Evolutionary conservation across 345 rosid species (phyloP).

Genomic region (Syzygium aqueum): DNA sequence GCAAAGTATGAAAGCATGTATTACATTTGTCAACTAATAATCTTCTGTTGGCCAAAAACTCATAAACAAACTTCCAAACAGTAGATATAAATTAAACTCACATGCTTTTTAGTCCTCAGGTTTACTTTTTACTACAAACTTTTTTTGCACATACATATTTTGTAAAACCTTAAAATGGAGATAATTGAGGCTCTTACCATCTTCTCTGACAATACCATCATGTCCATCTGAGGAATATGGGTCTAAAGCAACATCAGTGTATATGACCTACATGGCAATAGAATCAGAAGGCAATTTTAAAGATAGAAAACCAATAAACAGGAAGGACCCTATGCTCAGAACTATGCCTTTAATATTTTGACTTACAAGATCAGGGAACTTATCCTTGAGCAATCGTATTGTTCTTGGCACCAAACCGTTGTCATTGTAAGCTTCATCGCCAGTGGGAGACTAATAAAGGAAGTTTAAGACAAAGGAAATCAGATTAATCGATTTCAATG

Average conservation of each 20-base stretch:
- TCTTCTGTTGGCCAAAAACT: not conserved
- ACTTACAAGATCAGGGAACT: conserved; percentile 81
- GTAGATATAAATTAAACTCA: not conserved
- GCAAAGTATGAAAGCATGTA: not conserved
- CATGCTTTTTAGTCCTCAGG: not conserved
- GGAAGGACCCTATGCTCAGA: not conserved
- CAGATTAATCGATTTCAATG: conserved; percentile 1
- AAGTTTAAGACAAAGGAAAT: not conserved
- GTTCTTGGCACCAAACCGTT: conserved; percentile 85
- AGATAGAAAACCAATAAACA: not conserved
- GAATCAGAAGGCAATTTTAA: not conserved
- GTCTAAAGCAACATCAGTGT: conserved; percentile 88
- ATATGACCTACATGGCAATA: conserved; percentile 46
- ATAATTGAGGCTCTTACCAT: conserved; percentile 34
- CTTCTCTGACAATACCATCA: conserved; percentile 88
- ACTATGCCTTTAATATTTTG: not conserved
- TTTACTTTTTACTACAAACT: not conserved
- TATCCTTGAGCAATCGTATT: conserved; percentile 67
- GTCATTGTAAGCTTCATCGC: conserved; percentile 91
- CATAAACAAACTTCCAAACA: not conserved
- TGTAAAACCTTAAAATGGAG: not conserved
- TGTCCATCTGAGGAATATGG: conserved; percentile 89
- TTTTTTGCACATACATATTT: not conserved
- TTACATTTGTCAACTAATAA: not conserved
- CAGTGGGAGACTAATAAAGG: conserved; percentile 46